These are phyloP conservation scores for Paramecium primaurelia DNA, from an alignment of 73 alveolate species.

Conservation along the genomic window DNA sequence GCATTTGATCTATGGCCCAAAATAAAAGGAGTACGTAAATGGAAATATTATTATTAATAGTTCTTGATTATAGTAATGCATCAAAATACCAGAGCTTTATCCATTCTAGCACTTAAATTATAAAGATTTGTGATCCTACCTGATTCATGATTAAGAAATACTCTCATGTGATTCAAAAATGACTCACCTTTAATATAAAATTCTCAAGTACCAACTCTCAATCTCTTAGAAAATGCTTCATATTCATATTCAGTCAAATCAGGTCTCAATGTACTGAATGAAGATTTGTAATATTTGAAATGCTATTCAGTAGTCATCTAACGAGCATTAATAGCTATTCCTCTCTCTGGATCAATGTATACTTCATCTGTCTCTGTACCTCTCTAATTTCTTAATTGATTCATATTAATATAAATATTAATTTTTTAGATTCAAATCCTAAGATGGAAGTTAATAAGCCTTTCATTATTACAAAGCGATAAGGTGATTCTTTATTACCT, in stretches of 20 bases:
- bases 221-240: background rate
- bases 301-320: background rate
- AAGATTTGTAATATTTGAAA: background rate
- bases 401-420: background rate
- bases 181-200: background rate
- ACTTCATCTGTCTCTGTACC: background rate
- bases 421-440: background rate
- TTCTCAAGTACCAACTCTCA: background rate
- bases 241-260: slow-evolving; percentile 35
- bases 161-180: background rate
- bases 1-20: slow-evolving; percentile 41
- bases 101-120: background rate
- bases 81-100: background rate
- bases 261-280: background rate
- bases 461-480: background rate
- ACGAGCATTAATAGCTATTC: slow-evolving; percentile 27
- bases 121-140: background rate
- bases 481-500: slow-evolving; percentile 14
- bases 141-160: background rate
- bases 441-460: background rate
- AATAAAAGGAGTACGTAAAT: background rate
- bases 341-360: slow-evolving; percentile 36
- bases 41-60: background rate
- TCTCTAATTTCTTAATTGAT: background rate
- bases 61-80: background rate